Evolutionary conservation across 352 stramenopile species (phyloP).

Genomic region (Discostella stelligera): DNA sequence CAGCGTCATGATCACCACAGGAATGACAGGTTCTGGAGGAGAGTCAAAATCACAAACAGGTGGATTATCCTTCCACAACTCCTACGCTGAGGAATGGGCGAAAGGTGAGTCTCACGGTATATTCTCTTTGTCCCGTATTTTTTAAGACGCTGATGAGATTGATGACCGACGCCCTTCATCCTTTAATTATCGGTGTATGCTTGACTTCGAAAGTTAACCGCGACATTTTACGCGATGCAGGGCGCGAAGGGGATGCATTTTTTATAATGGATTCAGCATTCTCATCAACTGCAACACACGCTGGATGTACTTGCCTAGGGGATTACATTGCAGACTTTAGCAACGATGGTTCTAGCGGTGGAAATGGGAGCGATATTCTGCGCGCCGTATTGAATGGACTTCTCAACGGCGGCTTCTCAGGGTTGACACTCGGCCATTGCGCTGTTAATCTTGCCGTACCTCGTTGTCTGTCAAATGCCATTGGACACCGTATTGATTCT

Average conservation of each 20-base stretch:
- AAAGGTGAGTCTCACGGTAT: neutral
- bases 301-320: constrained; percentile 26
- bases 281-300: constrained; percentile 27
- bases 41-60: neutral
- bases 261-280: constrained; percentile 47
- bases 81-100: constrained; percentile 44
- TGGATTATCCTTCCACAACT: constrained; percentile 41
- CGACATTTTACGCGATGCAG: constrained; percentile 43
- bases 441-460: constrained; percentile 43
- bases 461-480: constrained; percentile 3
- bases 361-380: constrained; percentile 19
- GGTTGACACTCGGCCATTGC: constrained; percentile 46
- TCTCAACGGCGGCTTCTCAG: constrained; percentile 52
- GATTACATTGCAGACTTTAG: constrained; percentile 37
- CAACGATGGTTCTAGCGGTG: constrained; percentile 3
- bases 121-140: too few species aligned
- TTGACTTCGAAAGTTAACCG: constrained; percentile 27
- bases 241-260: constrained; percentile 48
- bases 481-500: constrained; percentile 29
- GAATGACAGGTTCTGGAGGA: neutral
- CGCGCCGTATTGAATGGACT: constrained; percentile 42
- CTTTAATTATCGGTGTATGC: neutral
- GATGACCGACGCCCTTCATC: neutral
- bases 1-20: neutral
- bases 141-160: neutral